Base-by-base conservation (phyloP, 805 yeast species). In the Sugiyamaella chiloensis region DNA sequence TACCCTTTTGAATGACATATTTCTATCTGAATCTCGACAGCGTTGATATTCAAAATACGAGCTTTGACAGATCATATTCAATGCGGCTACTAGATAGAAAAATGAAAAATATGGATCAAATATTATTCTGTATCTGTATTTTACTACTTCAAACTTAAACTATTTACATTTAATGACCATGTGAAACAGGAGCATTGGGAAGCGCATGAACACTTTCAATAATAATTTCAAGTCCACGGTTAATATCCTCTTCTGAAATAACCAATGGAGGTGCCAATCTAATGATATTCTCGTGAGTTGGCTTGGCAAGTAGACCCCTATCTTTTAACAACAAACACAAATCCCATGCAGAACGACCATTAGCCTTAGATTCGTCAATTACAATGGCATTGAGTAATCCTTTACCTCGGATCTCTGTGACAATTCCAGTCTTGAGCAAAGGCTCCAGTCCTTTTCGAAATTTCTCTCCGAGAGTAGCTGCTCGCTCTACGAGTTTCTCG, bases 241-340 rank as follows among this genome's bases (percentile, higher is more conserved):
- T 67, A 61, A 91, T 73, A 63, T 91, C 97, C 60, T 84, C 91
- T 64, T 89, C 83, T 26, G 90, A 78, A 56, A 91, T 91, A 34
- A 89, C 95, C 66, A 91, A 74, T 20, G 98, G 97, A 49, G 98
- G 98, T 8, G 98, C 96, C 65, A 91, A 75, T 74, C 98, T 84
- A 64, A 91, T 90, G 60, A 91, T 90, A 67, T 89, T 85, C 60
- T 89, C 96, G 66, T 91, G 98, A 1, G 98, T 90, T 56, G 97
- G 98, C 71, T 90, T 91, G 54, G 98, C 97, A 61, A 90, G 74
- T 12, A 91, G 85, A 50, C 98, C 98, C 52, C 80, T 73, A 46
- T 86, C 81, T 69, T 86, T 88, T 93, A 91, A 84, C 59, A 87
- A 70, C 59, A 91, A 66, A 71, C 98, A 91, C 56, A 91, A 74